phyloP scores from a whole-genome alignment of 257 asterid species.

The Solanum tarapatanum region DNA sequence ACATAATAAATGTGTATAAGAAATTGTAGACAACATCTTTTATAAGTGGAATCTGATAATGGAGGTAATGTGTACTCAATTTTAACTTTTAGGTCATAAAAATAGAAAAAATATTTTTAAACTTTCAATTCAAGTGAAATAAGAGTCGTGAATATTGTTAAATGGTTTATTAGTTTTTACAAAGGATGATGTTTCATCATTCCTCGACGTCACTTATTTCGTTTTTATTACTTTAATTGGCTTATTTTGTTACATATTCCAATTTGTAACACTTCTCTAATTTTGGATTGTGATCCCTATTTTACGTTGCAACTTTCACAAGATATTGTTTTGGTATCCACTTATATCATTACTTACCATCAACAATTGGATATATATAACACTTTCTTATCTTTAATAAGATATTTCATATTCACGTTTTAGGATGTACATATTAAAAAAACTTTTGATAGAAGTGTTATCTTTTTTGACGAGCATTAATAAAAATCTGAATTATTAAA shows the following conservation, averaged over 20 bases:
- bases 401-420: neutral
- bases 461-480: too few relatives aligned
- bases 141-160: neutral
- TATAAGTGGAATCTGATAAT: neutral
- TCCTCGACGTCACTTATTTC: neutral
- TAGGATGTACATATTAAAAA: too few relatives aligned
- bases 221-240: neutral
- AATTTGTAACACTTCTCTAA: neutral
- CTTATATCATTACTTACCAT: neutral
- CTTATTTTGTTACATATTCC: neutral
- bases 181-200: neutral
- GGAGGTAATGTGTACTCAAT: neutral
- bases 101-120: fast-evolving
- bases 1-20: neutral
- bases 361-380: neutral
- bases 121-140: neutral
- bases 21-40: neutral
- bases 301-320: neutral
- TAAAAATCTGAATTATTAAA: neutral
- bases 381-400: too few relatives aligned
- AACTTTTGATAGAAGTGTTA: neutral
- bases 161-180: neutral
- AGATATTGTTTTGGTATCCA: neutral
- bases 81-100: neutral
- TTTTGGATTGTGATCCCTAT: neutral